Percentiles rank a stretch among this genome's conserved stretches.
phyloP scores from a whole-genome alignment of 148 eudicot species.

The Chenopodium berlandieri region DNA sequence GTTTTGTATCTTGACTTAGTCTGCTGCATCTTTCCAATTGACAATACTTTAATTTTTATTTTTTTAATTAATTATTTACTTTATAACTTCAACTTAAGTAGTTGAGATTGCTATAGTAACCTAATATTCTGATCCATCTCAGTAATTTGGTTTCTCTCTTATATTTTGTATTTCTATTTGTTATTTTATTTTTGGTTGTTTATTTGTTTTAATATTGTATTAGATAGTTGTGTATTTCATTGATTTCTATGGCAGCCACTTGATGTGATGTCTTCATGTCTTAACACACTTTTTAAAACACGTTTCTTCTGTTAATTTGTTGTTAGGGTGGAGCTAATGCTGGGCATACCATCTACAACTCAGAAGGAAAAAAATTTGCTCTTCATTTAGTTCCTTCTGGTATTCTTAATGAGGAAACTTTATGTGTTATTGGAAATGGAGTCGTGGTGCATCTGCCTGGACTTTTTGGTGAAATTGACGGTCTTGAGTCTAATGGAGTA shows the following conservation, averaged over 20 bases:
- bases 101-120: background rate
- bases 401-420: conserved; percentile 80
- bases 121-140: background rate
- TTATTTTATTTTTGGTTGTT: background rate
- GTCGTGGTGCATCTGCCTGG: conserved; percentile 94
- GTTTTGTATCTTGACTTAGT: background rate
- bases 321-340: conserved; percentile 96
- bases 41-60: background rate
- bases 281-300: background rate
- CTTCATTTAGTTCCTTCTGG: conserved; percentile 98
- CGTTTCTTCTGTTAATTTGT: conserved; percentile 5
- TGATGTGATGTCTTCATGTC: background rate
- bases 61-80: background rate
- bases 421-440: conserved; percentile 92
- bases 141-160: background rate
- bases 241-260: background rate
- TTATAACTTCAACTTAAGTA: background rate
- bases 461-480: conserved; percentile 83
- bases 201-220: background rate
- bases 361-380: conserved; percentile 95
- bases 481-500: conserved; percentile 82
- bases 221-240: background rate
- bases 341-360: conserved; percentile 90
- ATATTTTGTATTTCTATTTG: background rate
- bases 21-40: background rate